Base-by-base conservation (phyloP, 352 stramenopile species). In the Phytophthora litchii region DNA sequence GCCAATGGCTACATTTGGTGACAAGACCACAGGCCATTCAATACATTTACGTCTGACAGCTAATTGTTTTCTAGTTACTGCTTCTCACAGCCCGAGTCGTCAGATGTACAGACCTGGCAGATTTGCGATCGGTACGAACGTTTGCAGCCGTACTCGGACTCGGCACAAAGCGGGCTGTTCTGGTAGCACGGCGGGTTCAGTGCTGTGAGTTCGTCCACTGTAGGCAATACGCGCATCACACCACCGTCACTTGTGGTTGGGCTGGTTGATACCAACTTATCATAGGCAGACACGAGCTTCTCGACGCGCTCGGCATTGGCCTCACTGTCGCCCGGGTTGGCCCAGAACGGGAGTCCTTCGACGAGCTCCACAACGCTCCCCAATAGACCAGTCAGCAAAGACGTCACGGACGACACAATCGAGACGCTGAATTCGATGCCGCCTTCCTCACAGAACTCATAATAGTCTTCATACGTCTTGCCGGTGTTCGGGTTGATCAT, bases 291-390 rank as follows among this genome's bases (percentile, higher is more conserved):
- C 5, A 93, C 63, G 11, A 93, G 58, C 17, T 63, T 76, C 32
- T 69, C 46, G 10, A 67, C 64, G 17, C 83, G 83, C 19, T 58
- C 49, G 4, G 60, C 52, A 54, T 91, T 93, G 53, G 76, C 74
- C 11, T 60, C 31, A 35, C 56, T 60, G 32, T 78, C 64, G 3
- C 60, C 45, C 8, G 83, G 81, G 25, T 89, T 73, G 20, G 49
- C 37, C 83, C 83, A 93, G 70, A 93, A 93, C 17, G 75, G 68
- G 17, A 92, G 54, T 27, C 74, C 69, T 46, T 73, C 23, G 17
- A 77, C 43, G 4, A 82, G 43, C 4, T 63, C 50, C 19, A 70
- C 52, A n/a, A 61, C 32, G 13, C 54, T 29, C 27, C 43, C 48
- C 17, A 53, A 20, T 36, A 58, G 7, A 64, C 67, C 21, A 3